A percentile compares a stretch with the other conserved stretches of the same genome.
phyloP scores from a whole-genome alignment of 139 green algal species.

The Ettlia oleoabundans region DNA sequence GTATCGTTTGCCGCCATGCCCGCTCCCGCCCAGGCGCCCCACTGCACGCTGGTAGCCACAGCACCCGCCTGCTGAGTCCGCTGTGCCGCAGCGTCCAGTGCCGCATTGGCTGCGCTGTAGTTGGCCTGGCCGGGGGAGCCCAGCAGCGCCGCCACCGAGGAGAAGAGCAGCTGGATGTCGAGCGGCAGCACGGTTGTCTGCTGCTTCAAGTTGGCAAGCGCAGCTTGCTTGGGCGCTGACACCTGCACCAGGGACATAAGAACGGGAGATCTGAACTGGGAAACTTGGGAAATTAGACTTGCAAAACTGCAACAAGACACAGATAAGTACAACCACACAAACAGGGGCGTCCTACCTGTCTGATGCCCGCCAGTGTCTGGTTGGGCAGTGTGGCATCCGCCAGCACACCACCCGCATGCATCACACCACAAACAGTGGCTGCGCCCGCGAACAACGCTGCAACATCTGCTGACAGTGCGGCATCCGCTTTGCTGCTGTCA shows the following conservation, averaged over 20 bases:
- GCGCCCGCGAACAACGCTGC: background rate
- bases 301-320: too few relatives aligned
- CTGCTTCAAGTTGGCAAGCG: background rate
- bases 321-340: too few relatives aligned
- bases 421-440: slow-evolving; percentile 19
- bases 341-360: too few relatives aligned
- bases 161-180: slow-evolving; percentile 72
- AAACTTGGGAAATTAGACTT: background rate
- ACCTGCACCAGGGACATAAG: slow-evolving; percentile 3
- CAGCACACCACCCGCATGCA: slow-evolving; percentile 83
- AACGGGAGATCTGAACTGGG: background rate
- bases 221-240: slow-evolving; percentile 59
- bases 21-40: slow-evolving; percentile 86
- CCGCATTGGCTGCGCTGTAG: slow-evolving; percentile 82
- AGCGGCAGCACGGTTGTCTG: slow-evolving; percentile 15
- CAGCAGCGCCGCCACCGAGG: slow-evolving; percentile 78
- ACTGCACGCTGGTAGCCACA: slow-evolving; percentile 70
- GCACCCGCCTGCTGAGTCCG: slow-evolving; percentile 1
- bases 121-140: slow-evolving; percentile 83
- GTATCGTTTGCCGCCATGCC: slow-evolving; percentile 82
- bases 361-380: slow-evolving; percentile 46
- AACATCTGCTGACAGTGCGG: slow-evolving; percentile 1
- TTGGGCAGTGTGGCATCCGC: slow-evolving; percentile 70
- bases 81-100: slow-evolving; percentile 58
- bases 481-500: slow-evolving; percentile 11